These are phyloP conservation scores for Colletotrichum lentis DNA, from an alignment of 2,329 filamentous ascomycete species.

Conservation along the genomic window DNA sequence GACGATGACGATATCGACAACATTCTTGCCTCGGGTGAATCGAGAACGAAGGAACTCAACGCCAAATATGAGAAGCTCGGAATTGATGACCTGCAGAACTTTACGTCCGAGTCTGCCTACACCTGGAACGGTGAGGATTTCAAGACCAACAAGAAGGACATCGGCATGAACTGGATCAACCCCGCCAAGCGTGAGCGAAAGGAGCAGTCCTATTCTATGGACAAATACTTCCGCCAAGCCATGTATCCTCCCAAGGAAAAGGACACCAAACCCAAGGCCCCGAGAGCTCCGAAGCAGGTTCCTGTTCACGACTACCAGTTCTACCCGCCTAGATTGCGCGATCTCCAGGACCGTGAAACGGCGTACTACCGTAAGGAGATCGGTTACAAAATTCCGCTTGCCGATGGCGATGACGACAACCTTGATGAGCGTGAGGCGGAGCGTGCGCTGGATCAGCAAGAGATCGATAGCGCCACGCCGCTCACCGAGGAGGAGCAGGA, in stretches of 20 bases:
- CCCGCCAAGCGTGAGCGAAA: constrained; percentile 98
- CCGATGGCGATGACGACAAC: constrained; percentile 87
- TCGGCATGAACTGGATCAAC: constrained; percentile 96
- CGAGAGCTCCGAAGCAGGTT: constrained; percentile 93
- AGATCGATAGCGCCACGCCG: constrained; percentile 90
- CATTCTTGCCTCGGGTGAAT: constrained; percentile 86
- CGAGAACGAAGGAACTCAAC: constrained; percentile 87
- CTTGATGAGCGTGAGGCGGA: constrained; percentile 87
- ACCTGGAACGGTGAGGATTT: constrained; percentile 99
- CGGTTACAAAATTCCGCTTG: constrained; percentile 89
- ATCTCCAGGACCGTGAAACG: constrained; percentile 95
- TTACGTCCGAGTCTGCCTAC: constrained; percentile 95
- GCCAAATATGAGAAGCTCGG: constrained; percentile 96
- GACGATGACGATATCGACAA: constrained; percentile 89
- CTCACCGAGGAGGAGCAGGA: constrained; percentile 89
- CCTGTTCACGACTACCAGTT: constrained; percentile 97
- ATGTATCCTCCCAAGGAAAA: constrained; percentile 82
- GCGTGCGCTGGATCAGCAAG: constrained; percentile 84
- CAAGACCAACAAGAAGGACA: constrained; percentile 88
- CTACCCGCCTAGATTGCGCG: constrained; percentile 82
- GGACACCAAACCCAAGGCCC: constrained; percentile 91
- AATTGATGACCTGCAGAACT: constrained; percentile 96
- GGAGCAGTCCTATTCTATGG: constrained; percentile 97
- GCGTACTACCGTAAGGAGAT: constrained; percentile 97
- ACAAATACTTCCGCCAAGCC: constrained; percentile 96